These are phyloP conservation scores for Beauveria sp. DNA, from an alignment of 2,329 filamentous ascomycete species.

Conservation along the genomic window DNA sequence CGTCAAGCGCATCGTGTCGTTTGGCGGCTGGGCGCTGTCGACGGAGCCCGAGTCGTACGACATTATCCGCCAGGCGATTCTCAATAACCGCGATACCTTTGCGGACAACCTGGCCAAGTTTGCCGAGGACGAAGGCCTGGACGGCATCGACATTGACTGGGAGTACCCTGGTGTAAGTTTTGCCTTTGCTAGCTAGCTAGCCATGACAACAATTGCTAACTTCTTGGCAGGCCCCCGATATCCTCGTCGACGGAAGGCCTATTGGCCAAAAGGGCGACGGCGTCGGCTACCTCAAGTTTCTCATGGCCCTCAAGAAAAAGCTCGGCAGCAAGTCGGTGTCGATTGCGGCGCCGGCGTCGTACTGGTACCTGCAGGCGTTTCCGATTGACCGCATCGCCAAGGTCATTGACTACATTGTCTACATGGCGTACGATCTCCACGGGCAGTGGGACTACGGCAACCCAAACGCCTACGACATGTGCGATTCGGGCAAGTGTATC, in stretches of 20 bases:
- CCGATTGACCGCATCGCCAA: conserved; percentile 17
- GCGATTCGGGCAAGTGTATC: conserved; percentile 22
- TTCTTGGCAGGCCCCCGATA: conserved; percentile 6
- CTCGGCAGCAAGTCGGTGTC: conserved; percentile 12
- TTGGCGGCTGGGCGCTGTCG: conserved; percentile 38
- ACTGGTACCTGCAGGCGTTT: conserved; percentile 21
- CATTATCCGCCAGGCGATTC: conserved; percentile 27
- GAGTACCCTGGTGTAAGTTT: conserved; percentile 1
- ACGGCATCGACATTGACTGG: not conserved
- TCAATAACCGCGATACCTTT: conserved; percentile 24
- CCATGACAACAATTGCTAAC: too few relatives aligned
- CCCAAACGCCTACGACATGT: conserved; percentile 21
- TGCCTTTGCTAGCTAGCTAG: too few relatives aligned
- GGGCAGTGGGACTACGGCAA: conserved; percentile 16
- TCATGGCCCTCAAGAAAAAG: not conserved
- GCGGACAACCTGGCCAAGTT: conserved; percentile 20
- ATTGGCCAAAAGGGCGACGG: conserved; percentile 5
- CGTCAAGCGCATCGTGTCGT: conserved; percentile 29
- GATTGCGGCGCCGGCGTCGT: conserved; percentile 20
- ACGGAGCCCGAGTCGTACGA: conserved; percentile 26
- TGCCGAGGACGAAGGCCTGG: not conserved
- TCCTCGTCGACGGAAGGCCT: conserved; percentile 7
- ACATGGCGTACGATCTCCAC: conserved; percentile 21
- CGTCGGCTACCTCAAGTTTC: conserved; percentile 7
- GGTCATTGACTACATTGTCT: conserved; percentile 22